Conservation (phyloP, 2,329 filamentous ascomycete species). For the Colletotrichum lentis region DNA sequence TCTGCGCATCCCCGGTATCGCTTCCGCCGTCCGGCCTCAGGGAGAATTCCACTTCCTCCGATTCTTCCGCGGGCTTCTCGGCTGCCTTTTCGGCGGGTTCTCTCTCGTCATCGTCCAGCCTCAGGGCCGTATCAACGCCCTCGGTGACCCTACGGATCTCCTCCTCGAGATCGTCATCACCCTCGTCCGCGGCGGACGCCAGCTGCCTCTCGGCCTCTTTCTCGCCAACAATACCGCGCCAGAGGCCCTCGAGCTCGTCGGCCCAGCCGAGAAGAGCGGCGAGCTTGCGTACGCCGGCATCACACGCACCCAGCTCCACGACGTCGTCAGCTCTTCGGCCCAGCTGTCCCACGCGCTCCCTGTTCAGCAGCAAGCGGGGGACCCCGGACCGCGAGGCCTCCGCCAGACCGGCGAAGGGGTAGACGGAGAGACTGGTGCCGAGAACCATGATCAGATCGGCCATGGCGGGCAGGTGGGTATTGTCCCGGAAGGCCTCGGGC, state of each 20-base stretch:
- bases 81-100: neutral
- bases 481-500: slow-evolving; percentile 48
- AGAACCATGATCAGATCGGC: slow-evolving; percentile 85
- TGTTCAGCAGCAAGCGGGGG: slow-evolving; percentile 87
- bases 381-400: slow-evolving; percentile 65
- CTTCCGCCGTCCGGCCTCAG: neutral
- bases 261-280: slow-evolving; percentile 85
- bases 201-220: slow-evolving; percentile 62
- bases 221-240: slow-evolving; percentile 73
- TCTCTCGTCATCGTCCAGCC: slow-evolving; percentile 44
- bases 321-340: slow-evolving; percentile 86
- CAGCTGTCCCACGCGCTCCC: slow-evolving; percentile 80
- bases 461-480: slow-evolving; percentile 57
- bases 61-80: neutral
- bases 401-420: slow-evolving; percentile 87
- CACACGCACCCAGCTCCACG: slow-evolving; percentile 81
- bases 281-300: slow-evolving; percentile 79
- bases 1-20: slow-evolving; percentile 7
- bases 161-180: slow-evolving; percentile 51
- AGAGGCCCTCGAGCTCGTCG: slow-evolving; percentile 80
- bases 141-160: slow-evolving; percentile 54
- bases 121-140: slow-evolving; percentile 48
- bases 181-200: slow-evolving; percentile 45
- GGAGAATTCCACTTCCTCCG: neutral
- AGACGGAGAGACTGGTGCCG: slow-evolving; percentile 87